These are phyloP conservation scores for Fusarium keratoplasticum DNA, from an alignment of 2,329 filamentous ascomycete genomes.

Conservation along the genomic window DNA sequence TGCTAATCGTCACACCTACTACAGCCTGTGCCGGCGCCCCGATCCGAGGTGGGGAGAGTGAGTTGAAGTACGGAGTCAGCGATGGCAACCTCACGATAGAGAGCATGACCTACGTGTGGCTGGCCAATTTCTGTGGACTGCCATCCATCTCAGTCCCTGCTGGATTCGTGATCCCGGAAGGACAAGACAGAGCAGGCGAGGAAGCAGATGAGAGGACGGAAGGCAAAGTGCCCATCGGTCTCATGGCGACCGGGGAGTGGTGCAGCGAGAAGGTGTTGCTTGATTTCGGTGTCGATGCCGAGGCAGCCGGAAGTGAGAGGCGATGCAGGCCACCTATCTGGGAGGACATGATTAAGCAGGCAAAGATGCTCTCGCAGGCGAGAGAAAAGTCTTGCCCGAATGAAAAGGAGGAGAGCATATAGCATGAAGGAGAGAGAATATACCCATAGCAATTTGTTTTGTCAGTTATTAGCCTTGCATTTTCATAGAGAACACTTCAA, in stretches of 20 bases:
- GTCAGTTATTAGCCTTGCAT: neutral
- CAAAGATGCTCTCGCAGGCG: conserved; percentile 3
- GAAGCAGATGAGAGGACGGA: conserved; percentile 47
- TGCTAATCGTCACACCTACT: conserved; percentile 78
- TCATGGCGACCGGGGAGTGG: conserved; percentile 68
- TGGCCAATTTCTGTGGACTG: conserved; percentile 62
- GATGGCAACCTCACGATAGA: conserved; percentile 59
- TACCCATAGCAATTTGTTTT: neutral
- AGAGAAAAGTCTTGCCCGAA: conserved; percentile 22
- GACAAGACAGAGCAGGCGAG: conserved; percentile 41
- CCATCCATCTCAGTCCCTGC: conserved; percentile 58
- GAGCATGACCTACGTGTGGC: conserved; percentile 62
- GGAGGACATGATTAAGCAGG: conserved; percentile 10
- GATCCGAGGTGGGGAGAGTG: conserved; percentile 49
- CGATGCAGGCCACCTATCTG: conserved; percentile 8
- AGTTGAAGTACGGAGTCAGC: conserved; percentile 55
- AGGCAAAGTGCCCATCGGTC: conserved; percentile 61
- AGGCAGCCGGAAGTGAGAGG: conserved; percentile 49
- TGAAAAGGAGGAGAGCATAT: conserved; percentile 11
- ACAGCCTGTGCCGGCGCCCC: conserved; percentile 62
- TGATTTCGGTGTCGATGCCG: conserved; percentile 59
- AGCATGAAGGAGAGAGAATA: neutral
- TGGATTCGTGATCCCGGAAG: conserved; percentile 56
- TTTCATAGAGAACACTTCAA: neutral
- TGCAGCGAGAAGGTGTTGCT: conserved; percentile 61